phyloP scores from a whole-genome alignment of 768 basidiomycete genomes.

The Leccinum ochraceum region DNA sequence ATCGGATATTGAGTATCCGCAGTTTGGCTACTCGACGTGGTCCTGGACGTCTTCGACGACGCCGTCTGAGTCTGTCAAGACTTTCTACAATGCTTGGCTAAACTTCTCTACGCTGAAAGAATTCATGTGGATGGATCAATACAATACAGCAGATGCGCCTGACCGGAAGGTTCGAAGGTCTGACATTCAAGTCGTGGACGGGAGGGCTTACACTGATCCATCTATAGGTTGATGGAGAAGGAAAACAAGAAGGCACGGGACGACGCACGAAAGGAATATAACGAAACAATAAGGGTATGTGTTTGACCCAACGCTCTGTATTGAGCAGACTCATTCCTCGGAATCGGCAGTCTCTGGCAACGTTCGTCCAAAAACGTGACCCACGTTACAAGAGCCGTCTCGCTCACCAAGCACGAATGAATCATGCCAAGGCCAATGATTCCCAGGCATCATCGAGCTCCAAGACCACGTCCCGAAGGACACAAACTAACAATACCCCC shows the following conservation, averaged over 20 bases:
- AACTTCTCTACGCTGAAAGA: constrained; percentile 88
- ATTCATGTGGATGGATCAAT: constrained; percentile 85
- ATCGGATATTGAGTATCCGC: constrained; percentile 60
- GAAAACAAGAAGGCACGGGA: constrained; percentile 94
- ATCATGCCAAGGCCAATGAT: constrained; percentile 29
- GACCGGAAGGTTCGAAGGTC: constrained; percentile 83
- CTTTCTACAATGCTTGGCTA: constrained; percentile 85
- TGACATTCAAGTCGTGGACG: constrained; percentile 11
- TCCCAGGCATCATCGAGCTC: constrained; percentile 33
- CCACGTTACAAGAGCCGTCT: constrained; percentile 78
- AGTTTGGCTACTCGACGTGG: constrained; percentile 82
- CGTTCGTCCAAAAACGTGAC: constrained; percentile 84
- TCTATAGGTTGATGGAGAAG: constrained; percentile 81
- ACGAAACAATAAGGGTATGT: constrained; percentile 83
- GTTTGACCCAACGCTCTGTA: background rate
- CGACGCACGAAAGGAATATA: constrained; percentile 87
- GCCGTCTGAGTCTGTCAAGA: constrained; percentile 52
- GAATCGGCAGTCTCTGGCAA: constrained; percentile 59
- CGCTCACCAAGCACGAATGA: constrained; percentile 45
- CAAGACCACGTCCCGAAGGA: constrained; percentile 31
- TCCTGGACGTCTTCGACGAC: constrained; percentile 57
- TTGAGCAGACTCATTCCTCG: background rate
- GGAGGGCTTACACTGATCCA: background rate
- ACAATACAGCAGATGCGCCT: constrained; percentile 82
- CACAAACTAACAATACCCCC: constrained; percentile 28